Conservation (phyloP, 192 early-diverging fungal species). For the Entomortierella chlamydospora region DNA sequence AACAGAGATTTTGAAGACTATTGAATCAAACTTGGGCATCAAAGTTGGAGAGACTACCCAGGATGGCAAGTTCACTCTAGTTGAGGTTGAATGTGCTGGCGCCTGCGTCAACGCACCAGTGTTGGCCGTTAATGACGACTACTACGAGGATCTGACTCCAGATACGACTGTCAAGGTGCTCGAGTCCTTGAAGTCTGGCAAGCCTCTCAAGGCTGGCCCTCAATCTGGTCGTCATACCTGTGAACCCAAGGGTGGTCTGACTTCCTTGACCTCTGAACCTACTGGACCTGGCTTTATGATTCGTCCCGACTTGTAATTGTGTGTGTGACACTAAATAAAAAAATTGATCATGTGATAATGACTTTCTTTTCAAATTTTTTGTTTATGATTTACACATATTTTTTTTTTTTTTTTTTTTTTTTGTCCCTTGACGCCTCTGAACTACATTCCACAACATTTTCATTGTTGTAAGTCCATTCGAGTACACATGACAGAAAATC, state of each 20-base stretch:
- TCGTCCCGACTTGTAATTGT: conserved; percentile 76
- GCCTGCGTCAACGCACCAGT: conserved; percentile 99
- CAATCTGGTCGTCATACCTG: conserved; percentile 87
- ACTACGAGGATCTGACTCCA: conserved; percentile 98
- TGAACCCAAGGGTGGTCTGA: conserved; percentile 87
- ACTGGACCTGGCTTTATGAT: conserved; percentile 93
- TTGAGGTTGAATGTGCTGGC: conserved; percentile 99
- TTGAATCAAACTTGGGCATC: conserved; percentile 90
- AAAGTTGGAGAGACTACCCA: conserved; percentile 93
- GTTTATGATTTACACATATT: neutral
- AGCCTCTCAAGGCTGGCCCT: conserved; percentile 83
- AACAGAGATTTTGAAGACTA: conserved; percentile 88
- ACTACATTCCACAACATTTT: no score
- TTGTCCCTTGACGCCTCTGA: neutral
- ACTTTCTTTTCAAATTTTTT: neutral
- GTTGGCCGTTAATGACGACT: conserved; percentile 97
- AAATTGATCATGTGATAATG: neutral
- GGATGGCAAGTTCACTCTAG: conserved; percentile 95
- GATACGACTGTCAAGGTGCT: conserved; percentile 90
- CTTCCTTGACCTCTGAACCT: conserved; percentile 87
- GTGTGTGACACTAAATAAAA: neutral
- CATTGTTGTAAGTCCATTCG: no score
- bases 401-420: neutral
- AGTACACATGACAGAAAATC: no score
- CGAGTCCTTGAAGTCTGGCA: conserved; percentile 87